Percentiles rank a stretch among this genome's conserved stretches.
Evolutionary conservation across 2,329 filamentous ascomycete species (phyloP).

Genomic region (Talaromyces atroroseus): DNA sequence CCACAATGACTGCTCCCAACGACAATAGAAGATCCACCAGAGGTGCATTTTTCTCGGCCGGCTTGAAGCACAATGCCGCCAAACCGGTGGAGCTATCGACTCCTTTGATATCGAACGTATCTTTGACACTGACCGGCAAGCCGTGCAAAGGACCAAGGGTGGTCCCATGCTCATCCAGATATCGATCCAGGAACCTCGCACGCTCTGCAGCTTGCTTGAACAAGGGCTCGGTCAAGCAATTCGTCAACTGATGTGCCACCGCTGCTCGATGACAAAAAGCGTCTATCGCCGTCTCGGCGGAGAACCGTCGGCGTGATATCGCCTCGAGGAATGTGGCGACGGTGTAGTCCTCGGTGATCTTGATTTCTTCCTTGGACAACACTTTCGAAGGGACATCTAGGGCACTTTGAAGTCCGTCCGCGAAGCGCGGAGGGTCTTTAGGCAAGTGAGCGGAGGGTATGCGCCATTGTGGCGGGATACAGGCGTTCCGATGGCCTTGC

Average conservation of each 20-base stretch:
- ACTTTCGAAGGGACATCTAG: constrained; percentile 6
- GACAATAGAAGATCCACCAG: constrained; percentile 11
- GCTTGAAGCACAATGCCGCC: constrained; percentile 9
- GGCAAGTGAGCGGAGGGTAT: constrained; percentile 2
- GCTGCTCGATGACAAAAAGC: constrained; percentile 5
- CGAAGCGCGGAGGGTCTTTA: constrained; percentile 4
- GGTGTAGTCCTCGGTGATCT: constrained; percentile 5
- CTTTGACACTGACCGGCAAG: constrained; percentile 51
- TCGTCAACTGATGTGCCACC: constrained; percentile 6
- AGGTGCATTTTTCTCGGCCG: neutral
- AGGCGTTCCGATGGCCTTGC: constrained; percentile 1
- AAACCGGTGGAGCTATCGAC: constrained; percentile 54
- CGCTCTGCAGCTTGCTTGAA: constrained; percentile 45
- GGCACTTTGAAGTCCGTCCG: constrained; percentile 2
- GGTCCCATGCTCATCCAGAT: constrained; percentile 33
- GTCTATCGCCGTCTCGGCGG: constrained; percentile 3
- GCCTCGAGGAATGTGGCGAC: neutral
- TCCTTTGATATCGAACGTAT: constrained; percentile 44
- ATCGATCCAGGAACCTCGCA: constrained; percentile 44
- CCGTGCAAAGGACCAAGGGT: constrained; percentile 57
- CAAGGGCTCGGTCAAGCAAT: constrained; percentile 49
- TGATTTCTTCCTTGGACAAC: constrained; percentile 2
- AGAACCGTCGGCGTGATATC: constrained; percentile 1
- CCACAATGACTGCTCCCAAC: constrained; percentile 49
- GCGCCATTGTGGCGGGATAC: constrained; percentile 3